Evolutionary conservation across 2,329 filamentous ascomycete genomes (phyloP).

Genomic region (Aureobasidium sp.): DNA sequence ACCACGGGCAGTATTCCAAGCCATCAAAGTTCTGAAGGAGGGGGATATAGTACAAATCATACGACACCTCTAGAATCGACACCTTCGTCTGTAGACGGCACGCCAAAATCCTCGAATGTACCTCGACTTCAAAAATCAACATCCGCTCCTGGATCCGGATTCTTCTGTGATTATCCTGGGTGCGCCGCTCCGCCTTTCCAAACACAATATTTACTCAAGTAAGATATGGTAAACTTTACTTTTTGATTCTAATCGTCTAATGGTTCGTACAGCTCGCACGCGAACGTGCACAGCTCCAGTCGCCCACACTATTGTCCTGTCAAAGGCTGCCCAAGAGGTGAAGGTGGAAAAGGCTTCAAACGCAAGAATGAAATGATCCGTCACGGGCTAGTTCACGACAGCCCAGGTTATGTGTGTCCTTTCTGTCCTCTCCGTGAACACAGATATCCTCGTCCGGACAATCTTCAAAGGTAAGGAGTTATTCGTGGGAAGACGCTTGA

Average conservation of each 20-base stretch:
- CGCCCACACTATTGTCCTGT: constrained; percentile 60
- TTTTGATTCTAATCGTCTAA: neutral
- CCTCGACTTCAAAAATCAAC: constrained; percentile 25
- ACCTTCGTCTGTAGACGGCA: constrained; percentile 26
- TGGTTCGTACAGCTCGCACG: constrained; percentile 53
- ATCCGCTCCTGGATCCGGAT: constrained; percentile 31
- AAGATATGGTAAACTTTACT: constrained; percentile 23
- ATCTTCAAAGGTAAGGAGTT: constrained; percentile 71
- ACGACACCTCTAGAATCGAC: constrained; percentile 30
- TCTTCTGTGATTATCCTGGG: constrained; percentile 52
- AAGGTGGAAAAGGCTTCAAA: constrained; percentile 61
- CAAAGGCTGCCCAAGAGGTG: constrained; percentile 49
- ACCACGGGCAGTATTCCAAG: constrained; percentile 24
- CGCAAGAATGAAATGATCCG: constrained; percentile 65
- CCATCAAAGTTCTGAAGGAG: constrained; percentile 24
- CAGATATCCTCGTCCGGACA: constrained; percentile 90
- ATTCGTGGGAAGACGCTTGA: too few species aligned
- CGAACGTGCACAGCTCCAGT: constrained; percentile 58
- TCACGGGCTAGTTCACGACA: constrained; percentile 85
- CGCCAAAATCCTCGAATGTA: constrained; percentile 22
- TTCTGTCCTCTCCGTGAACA: constrained; percentile 93
- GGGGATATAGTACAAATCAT: constrained; percentile 30
- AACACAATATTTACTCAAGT: constrained; percentile 70
- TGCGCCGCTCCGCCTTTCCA: constrained; percentile 70
- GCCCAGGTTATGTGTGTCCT: constrained; percentile 90